Base-by-base conservation (phyloP, 345 rosid genomes). In the Salix caprea region DNA sequence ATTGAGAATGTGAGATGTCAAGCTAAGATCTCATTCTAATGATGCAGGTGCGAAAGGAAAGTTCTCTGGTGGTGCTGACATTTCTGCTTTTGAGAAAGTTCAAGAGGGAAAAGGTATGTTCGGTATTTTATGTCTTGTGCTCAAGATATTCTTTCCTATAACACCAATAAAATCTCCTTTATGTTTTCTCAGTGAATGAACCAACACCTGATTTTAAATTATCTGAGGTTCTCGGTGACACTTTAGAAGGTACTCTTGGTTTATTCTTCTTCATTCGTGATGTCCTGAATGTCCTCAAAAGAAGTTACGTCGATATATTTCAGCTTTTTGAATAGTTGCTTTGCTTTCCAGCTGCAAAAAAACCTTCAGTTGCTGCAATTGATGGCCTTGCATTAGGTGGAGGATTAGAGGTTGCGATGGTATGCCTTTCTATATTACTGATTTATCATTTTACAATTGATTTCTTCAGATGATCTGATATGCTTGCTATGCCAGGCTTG, bases 381-480 rank as follows among this genome's bases (percentile, higher is more conserved):
- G 97, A 96, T 46, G 99, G 99, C 30, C 94, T 94, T 75, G 97
- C 99, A 78, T 87, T 96, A 76, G 99, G 99, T 78, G 99, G 99
- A 82, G 99, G 99, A 48, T 84, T 96, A 71, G 99, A 96, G 88
- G 79, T 94, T 81, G 89, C 98, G 16, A 96, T 96, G 98, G 99
- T 94, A 89, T 72, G 87, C 66, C 5, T 67, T 65, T 16, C 40
- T 61, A 39, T 39, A 72, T 56, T 71, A 46, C 73, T 60, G 61
- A 56, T 60, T 7, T 34, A 64, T 48, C 26, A 3, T 44, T 5
- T 76, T 72, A 24, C 62, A 12, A 14, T 44, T 50, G 32, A 46
- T 80, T 70, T 69, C 6, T 58, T n/a, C 0, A 18, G 68, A 34
- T 70, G 54, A 78, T 77, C 61, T 82, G 65, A 56, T 68, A 32